Percentiles rank a stretch among this genome's conserved stretches.
phyloP scores from a whole-genome alignment of 2,329 filamentous ascomycete species.

The Talaromyces piceae region DNA sequence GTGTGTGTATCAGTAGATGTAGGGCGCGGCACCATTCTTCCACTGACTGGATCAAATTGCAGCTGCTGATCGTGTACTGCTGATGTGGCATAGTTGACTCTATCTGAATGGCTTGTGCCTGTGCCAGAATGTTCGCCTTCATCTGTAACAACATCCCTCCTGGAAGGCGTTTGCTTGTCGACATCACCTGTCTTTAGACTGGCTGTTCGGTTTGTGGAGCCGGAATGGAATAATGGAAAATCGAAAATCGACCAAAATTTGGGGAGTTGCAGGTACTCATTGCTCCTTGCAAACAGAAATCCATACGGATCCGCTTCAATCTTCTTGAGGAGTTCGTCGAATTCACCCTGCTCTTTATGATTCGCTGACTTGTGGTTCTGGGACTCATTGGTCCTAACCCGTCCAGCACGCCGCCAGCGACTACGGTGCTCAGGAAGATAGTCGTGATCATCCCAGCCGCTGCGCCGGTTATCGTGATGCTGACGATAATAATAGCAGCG shows the following conservation, averaged over 20 bases:
- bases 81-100: not conserved
- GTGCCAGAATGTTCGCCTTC: not conserved
- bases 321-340: constrained; percentile 28
- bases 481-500: not conserved
- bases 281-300: constrained; percentile 33
- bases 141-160: not conserved
- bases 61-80: not conserved
- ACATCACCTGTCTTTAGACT: not conserved
- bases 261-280: constrained; percentile 17
- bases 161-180: not conserved
- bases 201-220: not conserved
- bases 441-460: constrained; percentile 1
- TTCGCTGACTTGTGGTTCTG: constrained; percentile 18
- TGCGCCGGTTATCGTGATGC: not conserved
- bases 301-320: constrained; percentile 33
- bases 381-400: constrained; percentile 10
- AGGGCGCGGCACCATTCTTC: constrained; percentile 6
- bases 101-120: not conserved
- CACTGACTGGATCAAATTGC: constrained; percentile 10
- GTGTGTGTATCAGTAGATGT: not conserved
- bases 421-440: not conserved
- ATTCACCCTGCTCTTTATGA: constrained; percentile 17
- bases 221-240: constrained; percentile 3
- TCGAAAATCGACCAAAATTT: constrained; percentile 8
- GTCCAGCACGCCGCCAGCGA: not conserved